These are phyloP conservation scores for Ustilago loliicola DNA, from an alignment of 1,284 basidiomycete species.

Conservation along the genomic window DNA sequence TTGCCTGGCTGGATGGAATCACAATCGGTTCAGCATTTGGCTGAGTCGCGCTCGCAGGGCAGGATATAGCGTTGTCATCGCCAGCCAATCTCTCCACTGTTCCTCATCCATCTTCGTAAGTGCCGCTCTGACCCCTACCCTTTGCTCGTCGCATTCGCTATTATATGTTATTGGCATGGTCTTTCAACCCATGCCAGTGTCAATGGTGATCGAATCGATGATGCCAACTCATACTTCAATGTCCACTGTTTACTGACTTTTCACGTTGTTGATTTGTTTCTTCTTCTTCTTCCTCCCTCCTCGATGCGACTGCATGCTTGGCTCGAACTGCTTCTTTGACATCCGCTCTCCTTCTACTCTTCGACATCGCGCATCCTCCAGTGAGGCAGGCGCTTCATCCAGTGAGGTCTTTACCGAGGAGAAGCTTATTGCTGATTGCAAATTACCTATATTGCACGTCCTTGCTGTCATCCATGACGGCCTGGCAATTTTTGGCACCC, in stretches of 20 bases:
- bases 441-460: constrained; percentile 67
- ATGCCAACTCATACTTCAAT: neutral
- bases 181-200: neutral
- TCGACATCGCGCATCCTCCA: constrained; percentile 30
- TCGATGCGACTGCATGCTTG: neutral
- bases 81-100: constrained; percentile 1
- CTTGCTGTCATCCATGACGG: constrained; percentile 61
- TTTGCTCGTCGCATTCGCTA: neutral
- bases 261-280: neutral
- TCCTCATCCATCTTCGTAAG: constrained; percentile 53
- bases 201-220: neutral
- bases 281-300: neutral
- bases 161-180: neutral
- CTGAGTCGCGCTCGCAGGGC: constrained; percentile 21
- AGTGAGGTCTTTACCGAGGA: constrained; percentile 68
- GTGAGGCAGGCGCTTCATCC: constrained; percentile 66
- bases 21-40: neutral
- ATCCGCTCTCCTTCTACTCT: neutral
- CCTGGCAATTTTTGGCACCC: constrained; percentile 66
- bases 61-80: constrained; percentile 16
- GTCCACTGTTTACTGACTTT: constrained; percentile 5
- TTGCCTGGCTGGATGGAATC: neutral
- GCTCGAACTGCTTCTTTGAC: neutral
- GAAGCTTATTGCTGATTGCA: constrained; percentile 69
- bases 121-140: constrained; percentile 23